Percentiles rank a stretch among this genome's conserved stretches.
These are phyloP conservation scores for Backusella parvicylindrica DNA, from an alignment of 192 early-diverging fungal species.

Conservation along the genomic window DNA sequence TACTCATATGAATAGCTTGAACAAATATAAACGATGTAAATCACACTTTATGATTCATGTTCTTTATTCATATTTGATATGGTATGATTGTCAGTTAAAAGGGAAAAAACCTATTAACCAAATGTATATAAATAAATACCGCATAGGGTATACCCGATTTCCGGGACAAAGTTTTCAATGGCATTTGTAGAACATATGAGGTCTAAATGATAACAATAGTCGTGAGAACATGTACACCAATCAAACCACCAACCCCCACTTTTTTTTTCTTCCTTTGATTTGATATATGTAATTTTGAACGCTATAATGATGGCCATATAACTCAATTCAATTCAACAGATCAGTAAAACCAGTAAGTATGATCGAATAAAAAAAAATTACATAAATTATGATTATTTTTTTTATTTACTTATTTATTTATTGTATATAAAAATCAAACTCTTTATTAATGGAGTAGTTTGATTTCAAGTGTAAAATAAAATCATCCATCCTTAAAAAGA, in stretches of 20 bases:
- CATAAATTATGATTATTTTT: not conserved
- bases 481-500: not conserved
- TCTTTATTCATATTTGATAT: too few species aligned
- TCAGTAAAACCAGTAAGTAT: not conserved
- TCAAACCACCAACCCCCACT: not conserved
- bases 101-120: too few species aligned
- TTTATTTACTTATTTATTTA: not conserved
- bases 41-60: too few species aligned
- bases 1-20: too few species aligned
- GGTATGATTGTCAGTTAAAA: too few species aligned
- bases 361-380: not conserved
- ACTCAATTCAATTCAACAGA: not conserved
- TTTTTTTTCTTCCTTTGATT: not conserved
- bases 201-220: not conserved
- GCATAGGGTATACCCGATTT: not conserved
- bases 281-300: not conserved
- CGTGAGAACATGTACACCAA: slow-evolving; percentile 1
- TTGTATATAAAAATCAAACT: not conserved
- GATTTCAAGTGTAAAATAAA: not conserved
- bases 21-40: too few species aligned
- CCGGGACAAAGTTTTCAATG: not conserved
- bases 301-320: not conserved
- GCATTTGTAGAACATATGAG: not conserved
- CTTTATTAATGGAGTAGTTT: not conserved
- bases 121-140: too few species aligned